Percentiles rank a stretch among this genome's conserved stretches.
phyloP scores from a whole-genome alignment of 176 grass and related monocot genomes.

The Elymus sibiricus region DNA sequence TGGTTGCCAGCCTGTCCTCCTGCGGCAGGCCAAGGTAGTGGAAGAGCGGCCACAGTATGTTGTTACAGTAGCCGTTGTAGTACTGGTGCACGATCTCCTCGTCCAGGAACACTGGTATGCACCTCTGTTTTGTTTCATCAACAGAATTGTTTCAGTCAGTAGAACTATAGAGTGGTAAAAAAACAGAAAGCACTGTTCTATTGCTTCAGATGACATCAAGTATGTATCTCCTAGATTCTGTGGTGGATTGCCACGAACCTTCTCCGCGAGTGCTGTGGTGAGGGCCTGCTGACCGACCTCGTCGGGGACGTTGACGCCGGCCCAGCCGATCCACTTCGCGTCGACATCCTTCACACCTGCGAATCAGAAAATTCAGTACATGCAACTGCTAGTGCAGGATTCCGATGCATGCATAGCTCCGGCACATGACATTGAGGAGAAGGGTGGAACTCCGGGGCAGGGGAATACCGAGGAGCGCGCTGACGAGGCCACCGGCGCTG shows the following conservation, averaged over 20 bases:
- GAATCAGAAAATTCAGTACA: background rate
- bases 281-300: conserved; percentile 90
- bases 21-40: conserved; percentile 96
- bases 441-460: background rate
- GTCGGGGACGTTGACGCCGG: conserved; percentile 92
- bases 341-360: conserved; percentile 96
- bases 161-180: background rate
- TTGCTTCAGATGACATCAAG: conserved; percentile 17
- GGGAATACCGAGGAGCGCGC: conserved; percentile 83
- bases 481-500: conserved; percentile 92
- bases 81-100: conserved; percentile 99
- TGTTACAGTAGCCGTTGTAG: conserved; percentile 99
- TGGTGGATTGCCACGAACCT: conserved; percentile 36
- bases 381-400: background rate
- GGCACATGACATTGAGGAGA: conserved; percentile 24
- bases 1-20: conserved; percentile 96
- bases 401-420: conserved; percentile 17
- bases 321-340: conserved; percentile 99
- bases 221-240: background rate
- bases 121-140: conserved; percentile 67
- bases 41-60: conserved; percentile 98
- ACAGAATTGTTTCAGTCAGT: conserved; percentile 17
- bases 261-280: conserved; percentile 84
- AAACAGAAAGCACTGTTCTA: conserved; percentile 39
- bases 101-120: conserved; percentile 96